phyloP scores from a whole-genome alignment of 106 monocot species.

The Gastrodia elata region DNA sequence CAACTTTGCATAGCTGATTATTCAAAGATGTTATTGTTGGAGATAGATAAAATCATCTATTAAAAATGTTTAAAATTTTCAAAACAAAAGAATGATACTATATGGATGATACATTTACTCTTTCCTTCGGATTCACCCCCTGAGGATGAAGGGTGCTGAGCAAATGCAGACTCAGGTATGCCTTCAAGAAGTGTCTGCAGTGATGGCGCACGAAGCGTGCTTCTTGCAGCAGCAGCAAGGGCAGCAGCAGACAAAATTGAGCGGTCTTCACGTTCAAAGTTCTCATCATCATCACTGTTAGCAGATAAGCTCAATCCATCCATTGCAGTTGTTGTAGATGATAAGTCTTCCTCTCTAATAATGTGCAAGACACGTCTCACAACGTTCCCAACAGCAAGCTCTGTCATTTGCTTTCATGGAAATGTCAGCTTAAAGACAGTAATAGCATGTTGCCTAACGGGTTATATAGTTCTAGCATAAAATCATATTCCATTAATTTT shows the following conservation, averaged over 20 bases:
- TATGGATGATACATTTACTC: slow-evolving; percentile 59
- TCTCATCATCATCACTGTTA: slow-evolving; percentile 77
- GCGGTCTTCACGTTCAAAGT: slow-evolving; percentile 34
- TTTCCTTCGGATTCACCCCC: slow-evolving; percentile 93
- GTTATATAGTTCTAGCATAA: not conserved
- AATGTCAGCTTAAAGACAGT: not conserved
- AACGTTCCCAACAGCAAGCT: slow-evolving; percentile 96
- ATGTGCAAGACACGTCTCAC: slow-evolving; percentile 90
- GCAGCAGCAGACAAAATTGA: slow-evolving; percentile 61
- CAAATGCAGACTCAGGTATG: slow-evolving; percentile 35
- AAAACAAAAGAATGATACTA: not conserved
- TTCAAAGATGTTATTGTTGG: not conserved
- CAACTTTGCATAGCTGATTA: not conserved
- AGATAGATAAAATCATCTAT: not conserved
- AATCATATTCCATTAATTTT: not conserved
- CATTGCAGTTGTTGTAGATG: slow-evolving; percentile 49
- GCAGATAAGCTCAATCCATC: slow-evolving; percentile 54
- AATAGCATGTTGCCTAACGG: not conserved
- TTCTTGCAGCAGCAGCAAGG: slow-evolving; percentile 86
- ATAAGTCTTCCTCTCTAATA: slow-evolving; percentile 86
- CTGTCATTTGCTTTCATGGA: slow-evolving; percentile 19
- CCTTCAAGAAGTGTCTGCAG: slow-evolving; percentile 95
- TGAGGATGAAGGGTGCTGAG: slow-evolving; percentile 49
- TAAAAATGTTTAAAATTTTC: not conserved
- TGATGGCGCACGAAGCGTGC: slow-evolving; percentile 84